Evolutionary conservation across 148 eudicot species (phyloP).

Genomic region (Camellia lanceoleosa): DNA sequence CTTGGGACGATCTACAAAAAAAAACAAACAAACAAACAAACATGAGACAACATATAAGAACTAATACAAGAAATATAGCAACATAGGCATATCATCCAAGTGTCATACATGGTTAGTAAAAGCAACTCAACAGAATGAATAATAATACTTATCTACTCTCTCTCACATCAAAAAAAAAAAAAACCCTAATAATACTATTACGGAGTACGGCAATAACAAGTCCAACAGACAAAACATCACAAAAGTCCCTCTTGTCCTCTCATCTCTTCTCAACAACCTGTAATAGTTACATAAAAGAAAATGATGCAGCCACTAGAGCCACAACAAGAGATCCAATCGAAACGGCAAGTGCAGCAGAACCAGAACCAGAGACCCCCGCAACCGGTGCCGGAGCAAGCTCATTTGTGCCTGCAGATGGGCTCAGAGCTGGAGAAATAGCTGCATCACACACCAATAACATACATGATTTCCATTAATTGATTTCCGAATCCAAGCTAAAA

Average conservation of each 20-base stretch:
- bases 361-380: conserved; percentile 11
- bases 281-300: not conserved
- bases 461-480: too few species aligned
- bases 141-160: not conserved
- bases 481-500: too few species aligned
- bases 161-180: too few species aligned
- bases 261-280: not conserved
- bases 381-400: conserved; percentile 8
- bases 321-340: conserved; percentile 3
- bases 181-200: not conserved
- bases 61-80: not conserved
- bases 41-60: not conserved
- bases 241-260: not conserved
- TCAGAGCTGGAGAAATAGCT: conserved; percentile 15
- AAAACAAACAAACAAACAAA: not conserved
- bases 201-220: not conserved
- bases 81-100: not conserved
- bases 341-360: not conserved
- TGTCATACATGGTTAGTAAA: not conserved
- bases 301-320: conserved; percentile 3
- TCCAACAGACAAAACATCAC: not conserved
- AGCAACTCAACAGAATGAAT: not conserved
- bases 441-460: not conserved
- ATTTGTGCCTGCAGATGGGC: conserved; percentile 12
- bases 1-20: too few species aligned